Conservation (phyloP, 306 rosid genomes). For the Pterocarpus macrocarpus region DNA sequence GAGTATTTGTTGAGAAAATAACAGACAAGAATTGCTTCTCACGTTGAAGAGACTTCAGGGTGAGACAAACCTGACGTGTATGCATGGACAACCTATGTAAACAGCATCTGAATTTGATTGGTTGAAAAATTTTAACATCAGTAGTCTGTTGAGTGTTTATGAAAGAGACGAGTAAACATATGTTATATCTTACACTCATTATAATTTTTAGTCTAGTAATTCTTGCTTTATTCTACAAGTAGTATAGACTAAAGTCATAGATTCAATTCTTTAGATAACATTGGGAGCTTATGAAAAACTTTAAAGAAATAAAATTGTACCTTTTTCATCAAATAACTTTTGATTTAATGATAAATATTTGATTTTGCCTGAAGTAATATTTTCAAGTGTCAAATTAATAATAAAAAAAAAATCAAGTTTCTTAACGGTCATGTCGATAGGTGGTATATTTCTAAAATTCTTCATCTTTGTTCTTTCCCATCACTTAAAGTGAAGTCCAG, state of each 20-base stretch:
- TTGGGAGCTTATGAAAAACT: not conserved
- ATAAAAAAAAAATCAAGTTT: not conserved
- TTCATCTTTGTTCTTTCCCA: slow-evolving; percentile 41
- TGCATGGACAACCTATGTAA: not conserved
- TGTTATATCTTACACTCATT: not conserved
- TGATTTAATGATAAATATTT: not conserved
- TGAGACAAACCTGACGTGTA: slow-evolving; percentile 52
- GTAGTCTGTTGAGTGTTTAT: not conserved
- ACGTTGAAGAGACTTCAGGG: slow-evolving; percentile 59
- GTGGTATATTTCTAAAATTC: slow-evolving; percentile 48
- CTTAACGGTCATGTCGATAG: slow-evolving; percentile 38
- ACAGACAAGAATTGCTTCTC: slow-evolving; percentile 42
- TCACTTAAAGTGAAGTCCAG: slow-evolving; percentile 50
- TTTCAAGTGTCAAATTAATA: not conserved
- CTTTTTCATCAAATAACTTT: not conserved
- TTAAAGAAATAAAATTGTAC: not conserved
- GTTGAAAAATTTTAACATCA: not conserved
- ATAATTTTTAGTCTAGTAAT: not conserved
- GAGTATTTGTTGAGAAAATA: slow-evolving; percentile 47
- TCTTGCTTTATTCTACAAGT: not conserved
- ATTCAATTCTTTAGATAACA: not conserved
- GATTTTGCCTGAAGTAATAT: not conserved
- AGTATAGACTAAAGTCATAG: not conserved
- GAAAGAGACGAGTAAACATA: too few species aligned
- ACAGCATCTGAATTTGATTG: not conserved